Evolutionary conservation across 2,329 filamentous ascomycete genomes (phyloP).

Genomic region (Diplodia intermedia): DNA sequence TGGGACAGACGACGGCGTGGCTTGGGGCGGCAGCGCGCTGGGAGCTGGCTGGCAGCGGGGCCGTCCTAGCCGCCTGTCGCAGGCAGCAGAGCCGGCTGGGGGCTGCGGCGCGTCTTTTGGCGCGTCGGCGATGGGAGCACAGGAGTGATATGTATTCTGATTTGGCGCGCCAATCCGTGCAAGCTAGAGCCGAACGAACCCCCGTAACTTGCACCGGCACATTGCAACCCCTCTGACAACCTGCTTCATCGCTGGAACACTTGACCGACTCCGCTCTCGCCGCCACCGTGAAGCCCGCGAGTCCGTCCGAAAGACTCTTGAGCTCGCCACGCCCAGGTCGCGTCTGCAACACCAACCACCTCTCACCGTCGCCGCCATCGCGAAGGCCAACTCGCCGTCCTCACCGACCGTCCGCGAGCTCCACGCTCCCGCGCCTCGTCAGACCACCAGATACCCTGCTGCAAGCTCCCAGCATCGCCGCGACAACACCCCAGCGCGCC

Average conservation of each 20-base stretch:
- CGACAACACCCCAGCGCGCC: constrained; percentile 24
- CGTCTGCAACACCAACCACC: constrained; percentile 21
- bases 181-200: constrained; percentile 26
- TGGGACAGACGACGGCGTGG: constrained; percentile 1
- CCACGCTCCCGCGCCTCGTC: constrained; percentile 27
- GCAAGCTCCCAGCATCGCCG: constrained; percentile 14
- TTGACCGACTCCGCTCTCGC: constrained; percentile 25
- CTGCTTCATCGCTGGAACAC: constrained; percentile 31
- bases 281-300: constrained; percentile 26
- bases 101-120: constrained; percentile 23
- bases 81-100: constrained; percentile 19
- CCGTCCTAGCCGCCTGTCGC: constrained; percentile 17
- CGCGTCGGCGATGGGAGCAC: constrained; percentile 24
- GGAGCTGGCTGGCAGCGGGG: constrained; percentile 8
- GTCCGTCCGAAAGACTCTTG: constrained; percentile 15
- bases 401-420: constrained; percentile 30
- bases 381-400: constrained; percentile 14
- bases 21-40: not conserved
- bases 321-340: constrained; percentile 21
- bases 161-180: constrained; percentile 25
- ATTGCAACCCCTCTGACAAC: constrained; percentile 28
- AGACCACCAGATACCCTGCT: constrained; percentile 28
- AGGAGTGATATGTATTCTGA: constrained; percentile 22
- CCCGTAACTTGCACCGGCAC: constrained; percentile 24
- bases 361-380: constrained; percentile 22